Conservation (phyloP, 805 yeast genomes). For the Pichia kluyveri region DNA sequence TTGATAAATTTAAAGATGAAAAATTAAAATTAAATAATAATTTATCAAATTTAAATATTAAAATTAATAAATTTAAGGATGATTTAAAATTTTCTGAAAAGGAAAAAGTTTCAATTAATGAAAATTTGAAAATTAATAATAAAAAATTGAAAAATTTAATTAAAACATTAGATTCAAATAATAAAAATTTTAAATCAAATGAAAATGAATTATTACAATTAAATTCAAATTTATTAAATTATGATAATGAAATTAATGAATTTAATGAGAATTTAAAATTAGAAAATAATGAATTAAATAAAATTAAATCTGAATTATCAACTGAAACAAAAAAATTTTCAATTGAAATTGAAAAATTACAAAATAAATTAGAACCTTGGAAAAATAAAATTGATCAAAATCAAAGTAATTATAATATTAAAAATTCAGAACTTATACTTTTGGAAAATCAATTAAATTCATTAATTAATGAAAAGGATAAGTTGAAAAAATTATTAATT, state of each 20-base stretch:
- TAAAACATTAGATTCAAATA: conserved; percentile 43
- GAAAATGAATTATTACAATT: conserved; percentile 38
- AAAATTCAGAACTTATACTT: conserved; percentile 56
- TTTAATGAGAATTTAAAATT: conserved; percentile 36
- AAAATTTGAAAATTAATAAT: conserved; percentile 58
- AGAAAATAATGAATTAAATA: conserved; percentile 53
- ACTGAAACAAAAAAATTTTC: conserved; percentile 67
- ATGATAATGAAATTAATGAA: conserved; percentile 34
- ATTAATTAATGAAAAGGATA: conserved; percentile 32
- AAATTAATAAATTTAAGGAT: conserved; percentile 26
- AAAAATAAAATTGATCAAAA: conserved; percentile 54
- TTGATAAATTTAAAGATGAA: conserved; percentile 23
- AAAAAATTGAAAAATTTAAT: conserved; percentile 50
- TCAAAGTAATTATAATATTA: conserved; percentile 55
- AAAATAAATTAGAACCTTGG: conserved; percentile 76
- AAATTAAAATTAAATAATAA: conserved; percentile 18
- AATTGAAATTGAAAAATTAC: conserved; percentile 52
- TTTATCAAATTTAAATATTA: conserved; percentile 16
- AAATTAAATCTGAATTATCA: conserved; percentile 56
- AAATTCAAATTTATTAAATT: conserved; percentile 34
- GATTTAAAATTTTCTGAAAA: conserved; percentile 40
- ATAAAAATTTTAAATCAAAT: conserved; percentile 34
- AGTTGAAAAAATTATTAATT: conserved; percentile 35
- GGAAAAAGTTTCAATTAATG: conserved; percentile 62
- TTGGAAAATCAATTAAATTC: conserved; percentile 37